Conservation (phyloP, 352 stramenopile genomes). For the Globisporangium cylindrosporum region DNA sequence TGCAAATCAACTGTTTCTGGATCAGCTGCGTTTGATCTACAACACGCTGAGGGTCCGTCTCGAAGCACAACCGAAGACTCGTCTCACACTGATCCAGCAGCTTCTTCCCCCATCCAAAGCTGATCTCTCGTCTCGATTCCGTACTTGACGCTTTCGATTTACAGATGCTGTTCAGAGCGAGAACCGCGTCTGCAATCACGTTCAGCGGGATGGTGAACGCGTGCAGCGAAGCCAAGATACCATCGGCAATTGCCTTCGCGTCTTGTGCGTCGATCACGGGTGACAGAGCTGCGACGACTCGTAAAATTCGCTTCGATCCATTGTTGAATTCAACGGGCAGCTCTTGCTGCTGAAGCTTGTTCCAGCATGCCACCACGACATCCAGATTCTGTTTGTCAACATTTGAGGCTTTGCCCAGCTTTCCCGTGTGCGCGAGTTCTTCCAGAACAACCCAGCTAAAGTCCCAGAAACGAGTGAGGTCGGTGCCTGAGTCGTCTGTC, state of each 20-base stretch:
- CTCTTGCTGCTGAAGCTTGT: constrained; percentile 66
- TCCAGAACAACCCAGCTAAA: constrained; percentile 86
- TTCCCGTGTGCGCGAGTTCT: constrained; percentile 61
- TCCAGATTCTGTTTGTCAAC: constrained; percentile 58
- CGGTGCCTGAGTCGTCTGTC: constrained; percentile 33
- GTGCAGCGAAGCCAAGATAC: constrained; percentile 68
- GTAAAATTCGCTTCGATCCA: constrained; percentile 77
- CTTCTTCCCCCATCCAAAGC: constrained; percentile 64
- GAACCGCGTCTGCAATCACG: constrained; percentile 70
- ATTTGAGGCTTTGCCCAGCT: constrained; percentile 52
- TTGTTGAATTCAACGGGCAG: constrained; percentile 68
- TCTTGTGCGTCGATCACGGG: constrained; percentile 71
- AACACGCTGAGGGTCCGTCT: constrained; percentile 47
- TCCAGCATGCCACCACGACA: constrained; percentile 81
- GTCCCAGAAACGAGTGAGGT: constrained; percentile 57
- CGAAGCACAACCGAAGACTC: constrained; percentile 60
- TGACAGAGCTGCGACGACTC: constrained; percentile 73
- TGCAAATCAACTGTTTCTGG: constrained; percentile 78
- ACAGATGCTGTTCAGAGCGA: constrained; percentile 75
- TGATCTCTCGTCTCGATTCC: constrained; percentile 57
- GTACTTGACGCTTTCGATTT: constrained; percentile 59
- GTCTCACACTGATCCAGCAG: constrained; percentile 60
- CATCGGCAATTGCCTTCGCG: constrained; percentile 70
- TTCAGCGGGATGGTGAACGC: constrained; percentile 78
- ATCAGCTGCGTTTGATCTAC: constrained; percentile 53